Percentiles rank a stretch among this genome's conserved stretches.
Conservation (phyloP, 805 yeast genomes). For the Yarrowia keelungensis region DNA sequence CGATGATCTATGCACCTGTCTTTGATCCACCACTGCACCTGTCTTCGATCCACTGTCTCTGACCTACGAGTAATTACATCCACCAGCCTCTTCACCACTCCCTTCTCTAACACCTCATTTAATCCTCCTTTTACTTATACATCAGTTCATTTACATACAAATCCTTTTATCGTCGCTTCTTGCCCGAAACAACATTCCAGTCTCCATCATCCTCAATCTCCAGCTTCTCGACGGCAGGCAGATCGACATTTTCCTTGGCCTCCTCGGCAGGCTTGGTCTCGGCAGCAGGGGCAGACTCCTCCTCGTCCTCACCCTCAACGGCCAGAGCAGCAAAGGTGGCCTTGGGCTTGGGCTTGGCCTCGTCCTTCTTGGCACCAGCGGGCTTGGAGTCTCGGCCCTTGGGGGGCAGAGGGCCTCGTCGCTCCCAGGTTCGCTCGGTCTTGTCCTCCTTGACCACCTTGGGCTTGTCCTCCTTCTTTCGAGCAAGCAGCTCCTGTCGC, state of each 20-base stretch:
- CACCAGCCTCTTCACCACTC: no score
- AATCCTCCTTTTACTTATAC: conserved; percentile 1
- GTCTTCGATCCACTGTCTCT: no score
- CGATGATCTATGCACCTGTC: no score
- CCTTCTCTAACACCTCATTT: no score
- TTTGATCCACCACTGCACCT: no score
- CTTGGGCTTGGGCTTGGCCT: conserved; percentile 26
- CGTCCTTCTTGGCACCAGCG: conserved; percentile 33
- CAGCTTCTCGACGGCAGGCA: conserved; percentile 35
- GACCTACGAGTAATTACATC: no score
- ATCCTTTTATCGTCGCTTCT: conserved; percentile 40
- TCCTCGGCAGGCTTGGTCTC: conserved; percentile 41
- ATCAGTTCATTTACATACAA: conserved; percentile 19
- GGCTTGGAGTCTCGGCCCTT: conserved; percentile 29
- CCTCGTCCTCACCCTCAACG: conserved; percentile 39
- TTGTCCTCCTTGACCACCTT: conserved; percentile 39
- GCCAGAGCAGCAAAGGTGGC: conserved; percentile 34
- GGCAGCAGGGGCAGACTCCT: conserved; percentile 25
- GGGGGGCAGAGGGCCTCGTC: conserved; percentile 40
- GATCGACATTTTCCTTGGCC: conserved; percentile 42
- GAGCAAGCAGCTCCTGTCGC: conserved; percentile 41
- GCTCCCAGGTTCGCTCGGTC: conserved; percentile 38
- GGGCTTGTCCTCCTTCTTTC: conserved; percentile 36
- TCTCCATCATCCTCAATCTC: conserved; percentile 42
- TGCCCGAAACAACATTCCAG: conserved; percentile 45